These are phyloP conservation scores for Myrica gale DNA, from an alignment of 306 rosid species.

Conservation along the genomic window DNA sequence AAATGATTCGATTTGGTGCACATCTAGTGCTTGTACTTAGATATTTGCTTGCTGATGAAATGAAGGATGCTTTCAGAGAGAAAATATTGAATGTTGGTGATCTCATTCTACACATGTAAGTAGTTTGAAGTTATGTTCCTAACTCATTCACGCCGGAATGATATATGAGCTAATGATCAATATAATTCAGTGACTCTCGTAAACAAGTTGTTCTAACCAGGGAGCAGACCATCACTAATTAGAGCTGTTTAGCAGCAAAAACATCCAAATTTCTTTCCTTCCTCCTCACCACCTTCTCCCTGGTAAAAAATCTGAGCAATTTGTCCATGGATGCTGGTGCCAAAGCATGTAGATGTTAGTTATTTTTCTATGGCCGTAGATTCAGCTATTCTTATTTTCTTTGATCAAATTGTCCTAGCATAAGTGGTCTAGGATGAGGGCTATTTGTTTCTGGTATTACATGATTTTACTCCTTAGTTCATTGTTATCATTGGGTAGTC, in stretches of 20 bases:
- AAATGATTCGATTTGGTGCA: slow-evolving; percentile 97
- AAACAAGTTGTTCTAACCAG: not conserved
- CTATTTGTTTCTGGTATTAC: slow-evolving; percentile 21
- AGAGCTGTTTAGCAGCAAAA: not conserved
- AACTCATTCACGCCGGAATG: too few species aligned
- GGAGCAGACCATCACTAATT: not conserved
- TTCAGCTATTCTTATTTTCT: too few species aligned
- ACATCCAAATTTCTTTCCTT: not conserved
- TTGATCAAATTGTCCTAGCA: not conserved
- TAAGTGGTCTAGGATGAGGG: slow-evolving; percentile 14
- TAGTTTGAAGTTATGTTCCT: slow-evolving; percentile 16
- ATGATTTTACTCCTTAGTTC: slow-evolving; percentile 19
- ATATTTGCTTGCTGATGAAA: slow-evolving; percentile 72
- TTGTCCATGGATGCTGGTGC: not conserved
- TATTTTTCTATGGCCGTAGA: not conserved
- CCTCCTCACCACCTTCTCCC: not conserved
- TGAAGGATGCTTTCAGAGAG: slow-evolving; percentile 71
- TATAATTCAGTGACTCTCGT: slow-evolving; percentile 10
- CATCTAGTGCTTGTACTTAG: slow-evolving; percentile 95
- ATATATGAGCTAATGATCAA: not conserved
- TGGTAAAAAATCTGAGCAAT: not conserved
- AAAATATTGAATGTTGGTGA: slow-evolving; percentile 83
- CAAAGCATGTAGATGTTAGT: not conserved
- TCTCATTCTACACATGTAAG: slow-evolving; percentile 92
- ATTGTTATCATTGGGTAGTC: slow-evolving; percentile 15